Conservation (phyloP, 2,329 filamentous ascomycete genomes). For the Zalaria obscura region DNA sequence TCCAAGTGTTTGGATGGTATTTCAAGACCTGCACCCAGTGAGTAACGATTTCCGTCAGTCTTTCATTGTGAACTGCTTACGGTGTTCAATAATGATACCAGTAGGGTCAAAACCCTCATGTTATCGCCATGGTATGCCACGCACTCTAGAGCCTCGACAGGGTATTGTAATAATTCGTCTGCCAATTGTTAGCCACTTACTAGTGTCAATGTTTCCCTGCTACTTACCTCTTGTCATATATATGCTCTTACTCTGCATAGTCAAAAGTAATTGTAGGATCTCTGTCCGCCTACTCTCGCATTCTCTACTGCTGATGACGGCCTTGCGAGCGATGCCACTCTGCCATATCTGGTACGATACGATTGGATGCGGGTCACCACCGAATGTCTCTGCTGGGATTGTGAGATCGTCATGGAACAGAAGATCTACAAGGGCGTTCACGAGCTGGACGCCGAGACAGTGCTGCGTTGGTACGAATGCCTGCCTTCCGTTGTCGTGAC, state of each 20-base stretch:
- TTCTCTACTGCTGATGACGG: slow-evolving; percentile 77
- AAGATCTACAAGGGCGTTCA: slow-evolving; percentile 77
- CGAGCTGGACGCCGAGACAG: slow-evolving; percentile 63
- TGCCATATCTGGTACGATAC: slow-evolving; percentile 94
- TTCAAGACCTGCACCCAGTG: slow-evolving; percentile 56
- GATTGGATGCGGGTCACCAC: slow-evolving; percentile 28
- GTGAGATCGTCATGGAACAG: slow-evolving; percentile 89
- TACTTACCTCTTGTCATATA: slow-evolving; percentile 63
- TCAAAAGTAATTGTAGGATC: slow-evolving; percentile 71
- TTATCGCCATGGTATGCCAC: slow-evolving; percentile 6
- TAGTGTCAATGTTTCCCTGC: neutral
- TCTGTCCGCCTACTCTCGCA: slow-evolving; percentile 88
- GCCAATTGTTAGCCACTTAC: neutral
- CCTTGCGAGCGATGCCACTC: slow-evolving; percentile 85
- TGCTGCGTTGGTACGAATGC: neutral
- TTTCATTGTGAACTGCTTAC: neutral
- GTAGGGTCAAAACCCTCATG: slow-evolving; percentile 6
- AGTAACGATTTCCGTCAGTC: slow-evolving; percentile 1
- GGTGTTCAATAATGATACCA: slow-evolving; percentile 90
- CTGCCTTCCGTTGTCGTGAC: neutral
- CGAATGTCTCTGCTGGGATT: slow-evolving; percentile 38
- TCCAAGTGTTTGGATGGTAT: slow-evolving; percentile 89
- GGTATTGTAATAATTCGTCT: neutral
- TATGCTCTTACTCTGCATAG: slow-evolving; percentile 80
- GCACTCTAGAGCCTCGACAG: slow-evolving; percentile 5